Evolutionary conservation across 306 rosid species (phyloP).

Genomic region (Parietaria judaica): DNA sequence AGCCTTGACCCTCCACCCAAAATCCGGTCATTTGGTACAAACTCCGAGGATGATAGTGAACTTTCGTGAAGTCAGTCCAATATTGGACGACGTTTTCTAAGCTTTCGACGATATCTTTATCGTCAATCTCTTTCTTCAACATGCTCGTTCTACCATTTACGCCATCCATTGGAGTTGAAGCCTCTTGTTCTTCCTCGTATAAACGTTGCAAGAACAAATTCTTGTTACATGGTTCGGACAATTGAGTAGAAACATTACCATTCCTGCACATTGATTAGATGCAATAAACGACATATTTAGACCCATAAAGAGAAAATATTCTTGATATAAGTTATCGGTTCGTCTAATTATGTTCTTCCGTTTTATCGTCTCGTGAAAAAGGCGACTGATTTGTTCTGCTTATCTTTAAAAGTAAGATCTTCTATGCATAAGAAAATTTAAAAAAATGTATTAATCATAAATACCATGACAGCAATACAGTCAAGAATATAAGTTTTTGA

Average conservation of each 20-base stretch:
- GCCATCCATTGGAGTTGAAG: conserved; percentile 22
- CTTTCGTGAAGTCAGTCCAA: conserved; percentile 96
- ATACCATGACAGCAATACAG: too few species aligned
- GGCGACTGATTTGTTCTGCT: neutral
- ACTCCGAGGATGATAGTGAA: conserved; percentile 80
- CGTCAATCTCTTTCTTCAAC: conserved; percentile 37
- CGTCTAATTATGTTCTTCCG: too few species aligned
- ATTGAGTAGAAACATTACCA: conserved; percentile 59
- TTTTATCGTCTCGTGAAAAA: neutral
- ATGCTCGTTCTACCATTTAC: conserved; percentile 9
- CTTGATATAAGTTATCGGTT: too few species aligned
- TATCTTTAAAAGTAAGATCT: too few species aligned
- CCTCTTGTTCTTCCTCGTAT: conserved; percentile 47
- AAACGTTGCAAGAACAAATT: conserved; percentile 75
- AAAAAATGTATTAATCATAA: too few species aligned
- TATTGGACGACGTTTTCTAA: conserved; percentile 57
- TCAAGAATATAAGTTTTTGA: too few species aligned
- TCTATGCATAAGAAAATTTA: too few species aligned
- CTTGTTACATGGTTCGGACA: conserved; percentile 43
- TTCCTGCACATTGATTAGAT: conserved; percentile 40
- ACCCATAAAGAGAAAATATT: too few species aligned
- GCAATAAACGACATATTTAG: neutral
- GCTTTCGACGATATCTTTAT: conserved; percentile 47
- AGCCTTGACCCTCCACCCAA: conserved; percentile 49
- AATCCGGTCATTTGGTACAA: conserved; percentile 63